Evolutionary conservation across 2,329 filamentous ascomycete species (phyloP).

Genomic region (Penicillium sp.): DNA sequence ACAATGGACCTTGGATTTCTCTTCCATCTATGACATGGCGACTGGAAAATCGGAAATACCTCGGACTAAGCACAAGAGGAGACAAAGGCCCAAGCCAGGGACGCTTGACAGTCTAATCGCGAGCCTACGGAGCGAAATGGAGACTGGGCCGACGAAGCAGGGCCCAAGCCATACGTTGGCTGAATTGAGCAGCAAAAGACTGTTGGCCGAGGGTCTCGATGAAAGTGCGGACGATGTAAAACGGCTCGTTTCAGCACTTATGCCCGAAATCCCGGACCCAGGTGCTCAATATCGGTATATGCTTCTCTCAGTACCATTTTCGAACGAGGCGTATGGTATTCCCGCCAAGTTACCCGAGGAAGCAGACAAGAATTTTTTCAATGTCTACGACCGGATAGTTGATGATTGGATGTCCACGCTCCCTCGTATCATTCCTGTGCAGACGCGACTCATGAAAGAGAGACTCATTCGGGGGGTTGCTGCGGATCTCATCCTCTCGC

Average conservation of each 20-base stretch:
- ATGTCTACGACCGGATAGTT: conserved; percentile 37
- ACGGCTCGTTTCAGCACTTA: conserved; percentile 22
- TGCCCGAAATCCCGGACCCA: conserved; percentile 4
- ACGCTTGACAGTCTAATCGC: conserved; percentile 27
- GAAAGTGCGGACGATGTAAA: conserved; percentile 32
- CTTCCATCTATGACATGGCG: conserved; percentile 16
- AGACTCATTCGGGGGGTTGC: conserved; percentile 36
- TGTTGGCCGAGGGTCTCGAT: conserved; percentile 37
- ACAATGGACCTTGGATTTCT: conserved; percentile 31
- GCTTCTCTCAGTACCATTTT: conserved; percentile 21
- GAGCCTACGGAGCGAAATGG: conserved; percentile 16
- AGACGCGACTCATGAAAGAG: conserved; percentile 40
- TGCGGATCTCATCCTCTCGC: conserved; percentile 37
- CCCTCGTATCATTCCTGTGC: conserved; percentile 33
- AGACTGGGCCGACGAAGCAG: conserved; percentile 6
- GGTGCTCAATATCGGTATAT: conserved; percentile 15
- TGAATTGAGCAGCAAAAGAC: conserved; percentile 29
- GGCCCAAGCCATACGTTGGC: conserved; percentile 32
- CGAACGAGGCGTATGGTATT: conserved; percentile 13
- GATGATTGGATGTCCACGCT: conserved; percentile 38
- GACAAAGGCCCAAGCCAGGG: conserved; percentile 6
- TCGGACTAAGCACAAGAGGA: neutral
- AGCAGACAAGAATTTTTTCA: conserved; percentile 21
- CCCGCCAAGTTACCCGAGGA: conserved; percentile 3
- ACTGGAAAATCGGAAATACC: conserved; percentile 14